Evolutionary conservation across 1,284 basidiomycete genomes (phyloP), one percentile per base, ranked within the genome.

Genomic region (Entoloma clypeatum): DNA sequence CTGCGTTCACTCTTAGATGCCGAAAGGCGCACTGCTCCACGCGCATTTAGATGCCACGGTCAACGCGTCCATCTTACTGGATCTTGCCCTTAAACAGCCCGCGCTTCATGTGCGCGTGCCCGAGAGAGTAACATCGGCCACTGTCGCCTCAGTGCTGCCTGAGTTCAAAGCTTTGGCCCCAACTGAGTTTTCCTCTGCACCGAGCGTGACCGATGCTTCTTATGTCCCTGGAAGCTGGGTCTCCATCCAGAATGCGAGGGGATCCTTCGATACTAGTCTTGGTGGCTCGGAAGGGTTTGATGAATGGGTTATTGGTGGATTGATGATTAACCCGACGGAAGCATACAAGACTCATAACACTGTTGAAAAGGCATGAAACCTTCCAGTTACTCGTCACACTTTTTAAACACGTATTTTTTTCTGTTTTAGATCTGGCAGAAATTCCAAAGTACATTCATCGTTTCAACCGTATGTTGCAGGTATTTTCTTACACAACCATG

Each of bases 291-390:
- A 72, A 44, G 81, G 74, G 3, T 87, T 86, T 48, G 82, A 87
- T 56, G 62, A 63, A 38, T 86, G 81, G 84, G 66, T 79, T 5
- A 57, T 74, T 35, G 67, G 65, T 30, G 58, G 72, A 4, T 65
- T 85, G 65, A 78, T 69, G 33, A 82, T 87, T 48, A 78, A 80
- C 54, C 78, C 82, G 3, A 64, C 67, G 1, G 80, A 86, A 51
- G 81, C 82, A 5, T 86, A 86, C 51, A 67, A 70, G 4, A 86
- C 79, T 1, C 78, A 86, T 48, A 83, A 84, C 43, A 81, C 80
- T 3, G 67, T 79, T 3, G 62, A 67, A 3, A 84, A 84, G 71
- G 83, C 77, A 27, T 16, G 55, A 35, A 14, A 14, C 30, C 34
- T 13, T 36, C 22, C 25, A 5, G 13, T 10, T 37, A 22, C 10